Percentiles rank a stretch among this genome's conserved stretches.
Conservation (phyloP, 768 basidiomycete species). For the Imleria badia region DNA sequence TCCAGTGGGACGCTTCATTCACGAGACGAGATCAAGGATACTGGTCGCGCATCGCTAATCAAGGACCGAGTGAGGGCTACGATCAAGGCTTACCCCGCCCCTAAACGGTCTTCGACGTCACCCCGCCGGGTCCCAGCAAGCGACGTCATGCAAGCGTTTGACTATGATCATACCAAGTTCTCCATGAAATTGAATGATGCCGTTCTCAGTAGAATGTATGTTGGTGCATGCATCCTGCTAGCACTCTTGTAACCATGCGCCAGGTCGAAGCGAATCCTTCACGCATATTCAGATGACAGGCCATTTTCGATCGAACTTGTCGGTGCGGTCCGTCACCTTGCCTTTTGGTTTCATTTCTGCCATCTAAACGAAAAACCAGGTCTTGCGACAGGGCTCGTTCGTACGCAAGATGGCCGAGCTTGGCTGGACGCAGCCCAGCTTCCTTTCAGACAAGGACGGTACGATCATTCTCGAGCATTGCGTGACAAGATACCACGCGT, state of each 20-base stretch:
- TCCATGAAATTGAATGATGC: neutral
- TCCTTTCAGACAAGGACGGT: slow-evolving; percentile 39
- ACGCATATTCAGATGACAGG: slow-evolving; percentile 49
- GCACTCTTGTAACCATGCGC: neutral
- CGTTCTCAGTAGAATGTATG: slow-evolving; percentile 24
- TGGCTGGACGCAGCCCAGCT: slow-evolving; percentile 47
- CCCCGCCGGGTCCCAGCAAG: neutral
- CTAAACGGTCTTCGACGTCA: neutral
- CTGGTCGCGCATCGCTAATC: slow-evolving; percentile 20
- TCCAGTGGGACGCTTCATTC: slow-evolving; percentile 36
- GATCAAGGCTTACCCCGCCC: slow-evolving; percentile 2
- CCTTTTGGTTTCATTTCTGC: neutral
- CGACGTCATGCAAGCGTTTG: slow-evolving; percentile 6
- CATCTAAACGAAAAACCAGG: slow-evolving; percentile 28
- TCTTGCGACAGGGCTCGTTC: slow-evolving; percentile 56
- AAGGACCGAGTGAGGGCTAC: slow-evolving; percentile 12
- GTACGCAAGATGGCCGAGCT: slow-evolving; percentile 52
- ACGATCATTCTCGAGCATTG: slow-evolving; percentile 46
- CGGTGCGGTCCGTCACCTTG: slow-evolving; percentile 43
- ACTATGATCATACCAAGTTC: slow-evolving; percentile 12
- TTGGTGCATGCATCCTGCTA: neutral
- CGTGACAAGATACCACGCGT: slow-evolving; percentile 58
- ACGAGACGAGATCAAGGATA: slow-evolving; percentile 16
- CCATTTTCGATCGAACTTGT: slow-evolving; percentile 55
- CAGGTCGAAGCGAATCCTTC: slow-evolving; percentile 39